Evolutionary conservation across 2,329 filamentous ascomycete genomes (phyloP), one percentile per base, ranked within the genome.

Genomic region (Alternaria hordeiaustralica): DNA sequence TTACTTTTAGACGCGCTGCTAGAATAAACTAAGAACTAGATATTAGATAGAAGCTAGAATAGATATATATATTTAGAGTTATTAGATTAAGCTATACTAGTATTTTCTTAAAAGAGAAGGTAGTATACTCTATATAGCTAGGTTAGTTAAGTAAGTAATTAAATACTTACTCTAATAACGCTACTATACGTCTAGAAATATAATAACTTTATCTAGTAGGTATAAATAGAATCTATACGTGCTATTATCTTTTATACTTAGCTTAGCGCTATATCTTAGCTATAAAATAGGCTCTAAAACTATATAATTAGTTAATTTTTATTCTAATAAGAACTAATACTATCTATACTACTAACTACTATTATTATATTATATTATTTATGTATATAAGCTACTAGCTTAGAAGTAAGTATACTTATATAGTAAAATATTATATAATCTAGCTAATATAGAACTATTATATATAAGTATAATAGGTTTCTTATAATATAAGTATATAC

Each of bases 291-390:
- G 33, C 30, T 3, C 30, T 6, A 6, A 12, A 6, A 6, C 13
- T 4, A 13, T 9, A 13, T 36, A 0, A 36, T 36, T 36, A 2
- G 33, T 36, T 2, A 36, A n/a, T 3, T 9, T 5, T 36, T 2
- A 7, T 36, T 1, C 15, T n/a, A 4, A 36, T 36, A 2, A n/a
- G 2, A 1, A 36, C 33, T 36, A 1, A 36, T 36, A 7, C 33
- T 36, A 0, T 5, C 4, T 36, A 7, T 7, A 36, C 5, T n/a
- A 2, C 33, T n/a, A 36, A 9, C 33, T 36, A 36, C 33, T 36
- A 5, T 36, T 36, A 4, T 36, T 0, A 15, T n/a, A 0, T 3
- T 3, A 4, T n/a, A 2, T 5, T 5, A 1, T n/a, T 36, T 4
- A 15, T 36, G 2, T 36, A 36, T 4, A 36, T 15, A 1, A n/a